Evolutionary conservation across 1,139 yeast genomes (phyloP).

Genomic region (Debaryomycetaceae sp.): DNA sequence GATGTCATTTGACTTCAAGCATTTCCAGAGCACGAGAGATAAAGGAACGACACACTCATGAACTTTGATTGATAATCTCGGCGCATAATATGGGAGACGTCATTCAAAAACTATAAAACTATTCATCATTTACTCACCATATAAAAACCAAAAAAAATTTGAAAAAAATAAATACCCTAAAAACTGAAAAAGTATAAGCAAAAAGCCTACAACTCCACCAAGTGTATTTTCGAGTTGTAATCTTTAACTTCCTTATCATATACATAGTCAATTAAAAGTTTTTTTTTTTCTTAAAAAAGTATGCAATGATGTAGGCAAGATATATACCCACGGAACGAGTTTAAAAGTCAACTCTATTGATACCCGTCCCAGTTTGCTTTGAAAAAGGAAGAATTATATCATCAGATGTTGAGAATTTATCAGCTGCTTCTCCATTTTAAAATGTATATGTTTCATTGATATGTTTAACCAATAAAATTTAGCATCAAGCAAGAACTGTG

Average conservation of each 20-base stretch:
- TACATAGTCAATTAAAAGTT: not conserved
- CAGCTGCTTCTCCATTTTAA: no score
- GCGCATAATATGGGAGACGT: not conserved
- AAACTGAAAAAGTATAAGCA: not conserved
- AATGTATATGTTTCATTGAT: no score
- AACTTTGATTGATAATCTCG: no score
- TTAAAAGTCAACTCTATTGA: no score
- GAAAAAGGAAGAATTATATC: no score
- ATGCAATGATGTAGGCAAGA: no score
- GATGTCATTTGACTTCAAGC: not conserved
- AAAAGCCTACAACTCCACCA: not conserved
- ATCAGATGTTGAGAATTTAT: no score
- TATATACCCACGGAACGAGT: no score
- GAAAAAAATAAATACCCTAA: not conserved
- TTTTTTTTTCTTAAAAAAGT: not conserved
- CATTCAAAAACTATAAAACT: not conserved
- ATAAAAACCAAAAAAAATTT: not conserved
- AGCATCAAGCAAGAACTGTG: not conserved
- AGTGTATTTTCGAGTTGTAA: not conserved
- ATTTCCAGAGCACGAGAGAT: not conserved
- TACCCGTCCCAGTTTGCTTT: no score
- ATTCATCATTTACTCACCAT: not conserved
- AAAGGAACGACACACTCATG: no score
- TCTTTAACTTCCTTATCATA: not conserved
- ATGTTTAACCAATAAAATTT: no score